phyloP scores from a whole-genome alignment of 306 rosid genomes.

The Lablab purpureus region DNA sequence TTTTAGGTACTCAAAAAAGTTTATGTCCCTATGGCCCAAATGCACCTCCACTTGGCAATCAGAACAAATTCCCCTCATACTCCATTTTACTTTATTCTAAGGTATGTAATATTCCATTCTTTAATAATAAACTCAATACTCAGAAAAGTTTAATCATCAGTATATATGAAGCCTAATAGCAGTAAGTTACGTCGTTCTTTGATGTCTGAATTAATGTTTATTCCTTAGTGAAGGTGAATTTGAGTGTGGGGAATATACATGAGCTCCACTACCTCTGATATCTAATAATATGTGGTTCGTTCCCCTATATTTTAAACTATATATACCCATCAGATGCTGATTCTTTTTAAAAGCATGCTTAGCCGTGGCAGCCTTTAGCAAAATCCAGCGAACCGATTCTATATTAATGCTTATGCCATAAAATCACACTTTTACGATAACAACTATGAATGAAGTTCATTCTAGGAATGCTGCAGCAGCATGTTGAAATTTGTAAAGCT shows the following conservation, averaged over 20 bases:
- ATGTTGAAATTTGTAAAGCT: conserved; percentile 32
- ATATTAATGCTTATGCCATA: conserved; percentile 44
- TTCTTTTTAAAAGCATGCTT: conserved; percentile 65
- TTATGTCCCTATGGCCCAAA: not conserved
- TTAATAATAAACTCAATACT: too few relatives aligned
- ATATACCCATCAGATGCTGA: conserved; percentile 43
- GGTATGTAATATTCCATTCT: too few relatives aligned
- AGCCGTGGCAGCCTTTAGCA: conserved; percentile 67
- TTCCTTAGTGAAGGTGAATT: not conserved
- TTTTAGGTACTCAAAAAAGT: conserved; percentile 16
- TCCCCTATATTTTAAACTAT: conserved; percentile 42
- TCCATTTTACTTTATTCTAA: too few relatives aligned
- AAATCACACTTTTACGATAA: conserved; percentile 39
- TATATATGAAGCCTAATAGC: not conserved
- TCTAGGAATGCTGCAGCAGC: conserved; percentile 40
- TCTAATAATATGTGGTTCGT: conserved; percentile 14
- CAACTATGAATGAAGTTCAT: conserved; percentile 32
- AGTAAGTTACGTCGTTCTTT: conserved; percentile 11
- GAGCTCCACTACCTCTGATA: conserved; percentile 39
- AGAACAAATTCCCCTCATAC: not conserved
- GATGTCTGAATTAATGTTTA: conserved; percentile 11
- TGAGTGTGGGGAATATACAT: conserved; percentile 29
- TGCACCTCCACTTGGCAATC: conserved; percentile 1
- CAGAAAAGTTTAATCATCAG: not conserved
- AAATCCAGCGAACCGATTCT: conserved; percentile 49